phyloP scores from a whole-genome alignment of 371 early-diverging fungal genomes.

The Gilbertella persicaria region DNA sequence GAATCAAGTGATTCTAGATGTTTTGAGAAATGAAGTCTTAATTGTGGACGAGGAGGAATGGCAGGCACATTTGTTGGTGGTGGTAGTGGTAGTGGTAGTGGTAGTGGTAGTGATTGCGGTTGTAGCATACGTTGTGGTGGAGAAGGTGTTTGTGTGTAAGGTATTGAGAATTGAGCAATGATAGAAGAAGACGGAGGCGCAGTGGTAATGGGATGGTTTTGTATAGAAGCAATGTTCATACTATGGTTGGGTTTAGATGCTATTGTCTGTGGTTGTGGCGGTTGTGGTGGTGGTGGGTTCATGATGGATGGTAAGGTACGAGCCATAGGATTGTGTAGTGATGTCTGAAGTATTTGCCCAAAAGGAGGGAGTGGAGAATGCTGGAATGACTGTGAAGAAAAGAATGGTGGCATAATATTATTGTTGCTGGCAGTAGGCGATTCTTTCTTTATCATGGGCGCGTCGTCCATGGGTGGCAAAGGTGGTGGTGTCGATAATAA shows the following conservation, averaged over 20 bases:
- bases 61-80: constrained; percentile 1
- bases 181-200: not conserved
- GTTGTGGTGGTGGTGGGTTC: no score
- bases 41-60: constrained; percentile 28
- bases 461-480: not conserved
- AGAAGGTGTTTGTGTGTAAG: not conserved
- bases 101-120: not conserved
- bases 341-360: not conserved
- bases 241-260: no score
- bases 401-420: not conserved
- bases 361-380: not conserved
- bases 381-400: not conserved
- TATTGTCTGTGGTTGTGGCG: not conserved
- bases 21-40: constrained; percentile 26
- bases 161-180: constrained; percentile 1
- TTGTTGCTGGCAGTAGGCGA: not conserved
- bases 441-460: not conserved
- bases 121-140: not conserved
- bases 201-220: not conserved
- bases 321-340: not conserved
- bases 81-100: not conserved
- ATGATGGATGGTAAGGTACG: not conserved
- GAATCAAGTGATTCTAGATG: constrained; percentile 11
- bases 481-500: constrained; percentile 20
- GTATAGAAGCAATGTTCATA: no score